These are phyloP conservation scores for Triangularia setosa DNA, from an alignment of 2,329 filamentous ascomycete species.

Conservation along the genomic window DNA sequence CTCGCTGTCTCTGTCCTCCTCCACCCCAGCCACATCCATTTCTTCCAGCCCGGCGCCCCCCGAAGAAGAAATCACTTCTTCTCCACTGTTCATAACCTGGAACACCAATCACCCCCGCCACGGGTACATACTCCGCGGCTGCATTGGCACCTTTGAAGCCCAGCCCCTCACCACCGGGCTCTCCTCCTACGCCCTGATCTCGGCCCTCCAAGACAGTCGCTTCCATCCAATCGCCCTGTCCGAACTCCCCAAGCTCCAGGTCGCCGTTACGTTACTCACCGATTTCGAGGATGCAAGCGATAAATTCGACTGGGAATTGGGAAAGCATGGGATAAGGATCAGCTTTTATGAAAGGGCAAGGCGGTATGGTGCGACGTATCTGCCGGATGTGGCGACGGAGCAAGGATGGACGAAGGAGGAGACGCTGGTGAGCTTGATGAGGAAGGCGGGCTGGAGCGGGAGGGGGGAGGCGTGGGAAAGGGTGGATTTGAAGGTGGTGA, in stretches of 20 bases:
- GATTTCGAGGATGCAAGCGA: slow-evolving; percentile 74
- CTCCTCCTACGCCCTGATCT: slow-evolving; percentile 76
- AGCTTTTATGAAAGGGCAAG: slow-evolving; percentile 69
- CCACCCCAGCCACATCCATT: slow-evolving; percentile 42
- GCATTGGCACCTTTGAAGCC: slow-evolving; percentile 90
- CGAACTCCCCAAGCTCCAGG: slow-evolving; percentile 58
- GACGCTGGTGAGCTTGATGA: slow-evolving; percentile 82
- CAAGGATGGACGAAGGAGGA: slow-evolving; percentile 96
- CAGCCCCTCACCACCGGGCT: slow-evolving; percentile 71
- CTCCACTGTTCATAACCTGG: slow-evolving; percentile 93
- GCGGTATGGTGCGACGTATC: slow-evolving; percentile 80
- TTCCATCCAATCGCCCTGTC: slow-evolving; percentile 52
- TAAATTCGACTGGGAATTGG: slow-evolving; percentile 80
- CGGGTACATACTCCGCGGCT: slow-evolving; percentile 73
- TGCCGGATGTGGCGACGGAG: slow-evolving; percentile 86
- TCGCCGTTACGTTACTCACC: slow-evolving; percentile 75
- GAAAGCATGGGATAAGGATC: slow-evolving; percentile 81
- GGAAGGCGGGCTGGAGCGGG: slow-evolving; percentile 89
- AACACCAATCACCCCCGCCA: slow-evolving; percentile 64
- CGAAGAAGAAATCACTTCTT: slow-evolving; percentile 38
- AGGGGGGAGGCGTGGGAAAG: slow-evolving; percentile 76
- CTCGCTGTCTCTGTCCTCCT: slow-evolving; percentile 30
- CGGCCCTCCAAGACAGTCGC: slow-evolving; percentile 61
- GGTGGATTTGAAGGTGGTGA: slow-evolving; percentile 71
- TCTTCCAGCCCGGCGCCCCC: slow-evolving; percentile 28